Conservation (phyloP, 257 asterid genomes). For the Solanum virginianum region DNA sequence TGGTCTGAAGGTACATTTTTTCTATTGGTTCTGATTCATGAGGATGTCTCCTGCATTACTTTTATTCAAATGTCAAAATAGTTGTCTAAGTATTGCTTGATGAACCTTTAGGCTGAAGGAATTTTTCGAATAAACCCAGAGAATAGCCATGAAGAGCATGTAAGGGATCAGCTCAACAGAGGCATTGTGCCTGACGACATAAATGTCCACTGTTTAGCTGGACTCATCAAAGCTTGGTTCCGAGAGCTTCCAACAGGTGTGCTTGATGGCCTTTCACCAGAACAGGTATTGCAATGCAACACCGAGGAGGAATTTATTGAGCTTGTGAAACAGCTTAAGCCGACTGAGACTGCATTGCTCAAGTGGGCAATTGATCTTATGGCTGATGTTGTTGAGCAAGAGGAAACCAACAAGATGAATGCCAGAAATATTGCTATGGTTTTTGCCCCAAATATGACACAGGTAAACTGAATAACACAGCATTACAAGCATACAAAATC, state of each 20-base stretch:
- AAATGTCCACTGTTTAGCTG: conserved; percentile 90
- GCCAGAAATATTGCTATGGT: conserved; percentile 95
- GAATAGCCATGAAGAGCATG: conserved; percentile 77
- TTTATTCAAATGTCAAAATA: not conserved
- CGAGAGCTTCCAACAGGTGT: conserved; percentile 88
- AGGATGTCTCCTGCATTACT: not conserved
- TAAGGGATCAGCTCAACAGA: conserved; percentile 77
- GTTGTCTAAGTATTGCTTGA: not conserved
- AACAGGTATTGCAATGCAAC: conserved; percentile 68
- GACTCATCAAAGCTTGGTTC: conserved; percentile 94
- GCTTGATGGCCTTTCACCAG: conserved; percentile 83
- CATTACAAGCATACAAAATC: not conserved
- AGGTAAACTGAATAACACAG: conserved; percentile 23
- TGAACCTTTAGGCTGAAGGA: conserved; percentile 70
- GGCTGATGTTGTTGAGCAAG: conserved; percentile 96
- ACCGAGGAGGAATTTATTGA: conserved; percentile 62
- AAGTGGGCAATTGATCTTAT: conserved; percentile 92
- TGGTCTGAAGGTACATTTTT: conserved; percentile 60
- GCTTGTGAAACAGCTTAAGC: conserved; percentile 62
- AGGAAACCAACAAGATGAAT: conserved; percentile 84
- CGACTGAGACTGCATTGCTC: conserved; percentile 66
- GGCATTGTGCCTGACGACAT: conserved; percentile 86
- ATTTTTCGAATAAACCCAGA: conserved; percentile 94
- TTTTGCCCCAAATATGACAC: conserved; percentile 94
- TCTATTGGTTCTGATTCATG: not conserved